Base-by-base conservation (phyloP, 257 asterid genomes). In the Primulina tabacum region DNA sequence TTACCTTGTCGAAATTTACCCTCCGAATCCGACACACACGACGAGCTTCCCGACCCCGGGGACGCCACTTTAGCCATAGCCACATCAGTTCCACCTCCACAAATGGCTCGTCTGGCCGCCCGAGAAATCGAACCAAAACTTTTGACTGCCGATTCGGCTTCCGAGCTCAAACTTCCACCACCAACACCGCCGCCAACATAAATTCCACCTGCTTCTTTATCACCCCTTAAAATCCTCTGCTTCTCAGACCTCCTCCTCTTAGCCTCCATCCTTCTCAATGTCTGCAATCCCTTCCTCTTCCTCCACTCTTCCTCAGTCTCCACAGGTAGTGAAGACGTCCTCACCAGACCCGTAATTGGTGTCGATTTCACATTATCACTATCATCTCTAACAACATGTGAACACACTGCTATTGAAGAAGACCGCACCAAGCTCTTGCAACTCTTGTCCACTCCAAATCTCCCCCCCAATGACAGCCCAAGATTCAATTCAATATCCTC, bases 241-340 rank as follows among this genome's bases (percentile, higher is more conserved):
- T 90, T 92, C 87, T 88, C 95, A 1, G 94, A 88, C 82, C 96
- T 84, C 64, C 98, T 80, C 76, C 90, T 78, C 84, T 92, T 92
- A 35, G 98, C 98, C 84, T 86, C 96, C 97, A 92, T 82, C 79
- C 98, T 86, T 60, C 97, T 82, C 82, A 92, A 70, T 18, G 86
- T 86, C 83, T 92, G 98, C 80, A 87, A 68, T 78, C 90, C 95
- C 70, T 92, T 92, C 84, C 98, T 82, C 85, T 90, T 92, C 73
- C 97, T 86, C 96, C 96, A 90, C 76, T 87, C 97, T 70, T 90
- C 95, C 83, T 92, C 98, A 8, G 87, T 83, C 84, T 86, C 98
- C 65, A 77, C 95, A 4, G 98, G 97, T 76, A 92, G 82, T 4
- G 98, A 92, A 21, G 98, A 84, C 0, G 95, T 84, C 75, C 98